These are phyloP conservation scores for Dendrocalamus latiflorus DNA, from an alignment of 202 grass and related monocot species.

Conservation along the genomic window DNA sequence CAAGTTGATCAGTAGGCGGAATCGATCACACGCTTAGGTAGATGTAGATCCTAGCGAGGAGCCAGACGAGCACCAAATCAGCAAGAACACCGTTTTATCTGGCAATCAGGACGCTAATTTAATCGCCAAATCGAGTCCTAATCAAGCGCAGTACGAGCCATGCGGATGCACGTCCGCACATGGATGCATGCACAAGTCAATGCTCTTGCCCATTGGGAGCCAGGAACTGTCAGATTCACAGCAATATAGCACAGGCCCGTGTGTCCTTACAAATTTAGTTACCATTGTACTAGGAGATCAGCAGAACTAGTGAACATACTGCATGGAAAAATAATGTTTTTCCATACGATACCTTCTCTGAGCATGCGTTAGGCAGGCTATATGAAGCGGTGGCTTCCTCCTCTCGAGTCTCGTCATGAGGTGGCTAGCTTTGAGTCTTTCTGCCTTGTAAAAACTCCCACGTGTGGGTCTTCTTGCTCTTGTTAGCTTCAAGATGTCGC, in stretches of 20 bases:
- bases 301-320: neutral
- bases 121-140: neutral
- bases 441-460: neutral
- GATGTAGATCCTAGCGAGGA: slow-evolving; percentile 11
- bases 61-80: slow-evolving; percentile 23
- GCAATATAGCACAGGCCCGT: neutral
- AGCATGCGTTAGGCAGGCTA: slow-evolving; percentile 12
- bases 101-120: neutral
- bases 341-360: neutral
- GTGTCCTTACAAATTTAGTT: neutral
- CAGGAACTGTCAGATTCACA: slow-evolving; percentile 16
- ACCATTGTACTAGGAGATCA: neutral
- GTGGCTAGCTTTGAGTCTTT: neutral
- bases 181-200: slow-evolving; percentile 35
- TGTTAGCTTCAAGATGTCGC: slow-evolving; percentile 45
- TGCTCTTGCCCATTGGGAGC: slow-evolving; percentile 15
- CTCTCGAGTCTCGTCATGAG: slow-evolving; percentile 3
- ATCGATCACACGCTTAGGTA: neutral
- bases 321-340: neutral
- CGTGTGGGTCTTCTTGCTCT: neutral
- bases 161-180: slow-evolving; percentile 25
- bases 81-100: neutral
- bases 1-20: slow-evolving; percentile 6
- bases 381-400: slow-evolving; percentile 13
- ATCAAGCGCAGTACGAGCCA: neutral